Base-by-base conservation (phyloP, 176 grass and related monocot genomes). In the Phragmites australis region DNA sequence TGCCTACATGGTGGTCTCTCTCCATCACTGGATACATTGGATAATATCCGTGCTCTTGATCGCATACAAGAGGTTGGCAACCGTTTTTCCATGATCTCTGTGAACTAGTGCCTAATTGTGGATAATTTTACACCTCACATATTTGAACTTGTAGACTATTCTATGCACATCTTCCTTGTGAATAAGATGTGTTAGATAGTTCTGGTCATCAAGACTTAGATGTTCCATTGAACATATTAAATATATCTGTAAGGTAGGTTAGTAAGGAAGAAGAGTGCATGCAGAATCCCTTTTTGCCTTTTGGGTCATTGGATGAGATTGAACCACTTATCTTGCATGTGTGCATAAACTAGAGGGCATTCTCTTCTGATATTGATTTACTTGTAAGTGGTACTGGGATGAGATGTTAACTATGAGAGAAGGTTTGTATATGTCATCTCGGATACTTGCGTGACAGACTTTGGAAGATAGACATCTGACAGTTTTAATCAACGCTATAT, bases 1-100 rank as follows among this genome's bases (percentile, higher is more conserved):
- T 99, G 96, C 82, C 88, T 98, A 67, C 96, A 98, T 72, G 96
- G 96, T 70, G 96, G 96, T 85, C 92, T 98, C 21, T 98, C 96
- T 66, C 96, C 96, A 60, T 98, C 96, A 54, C 83, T 98, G 76
- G 96, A 98, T 78, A 98, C 96, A 67, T 87, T 98, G 89, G 96
- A 98, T 85, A 98, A 93, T 40, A 93, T 98, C 15, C 96, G 96
- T 52, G 74, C 92, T 74, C 92, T 98, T 52, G 92, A 94, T 74
- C 92, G 96, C 63, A 98, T 88, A 84, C 96, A 98, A 81, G 96
- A 98, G 96, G 96, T 98, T 88, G 11, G 67, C 59, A 72, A 32
- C 13, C 32, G 55, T 72, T 14, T 77, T 71, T 51, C 40, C 14
- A 39, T 41, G 6, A 59, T 65, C n/a, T 58, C 18, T 43, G n/a